These are phyloP conservation scores for Ampelomyces quisqualis DNA, from an alignment of 2,329 filamentous ascomycete genomes.

Conservation along the genomic window DNA sequence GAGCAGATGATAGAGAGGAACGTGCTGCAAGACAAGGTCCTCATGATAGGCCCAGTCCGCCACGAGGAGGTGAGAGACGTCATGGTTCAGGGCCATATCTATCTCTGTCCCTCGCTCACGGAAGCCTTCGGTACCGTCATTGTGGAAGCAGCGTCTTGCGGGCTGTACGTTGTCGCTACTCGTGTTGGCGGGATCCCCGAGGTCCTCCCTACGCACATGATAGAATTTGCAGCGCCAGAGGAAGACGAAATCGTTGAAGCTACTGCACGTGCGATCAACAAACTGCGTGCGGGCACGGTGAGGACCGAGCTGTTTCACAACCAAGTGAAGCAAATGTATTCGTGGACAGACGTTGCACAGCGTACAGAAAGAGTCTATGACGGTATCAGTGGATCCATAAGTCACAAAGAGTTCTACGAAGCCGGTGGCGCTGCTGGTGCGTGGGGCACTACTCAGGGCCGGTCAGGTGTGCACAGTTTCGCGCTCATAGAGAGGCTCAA, in stretches of 20 bases:
- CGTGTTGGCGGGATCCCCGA: slow-evolving; percentile 96
- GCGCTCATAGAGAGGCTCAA: slow-evolving; percentile 93
- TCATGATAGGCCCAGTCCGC: slow-evolving; percentile 86
- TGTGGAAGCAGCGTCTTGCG: slow-evolving; percentile 93
- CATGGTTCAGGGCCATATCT: slow-evolving; percentile 96
- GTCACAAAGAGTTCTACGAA: slow-evolving; percentile 83
- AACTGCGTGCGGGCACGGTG: slow-evolving; percentile 80
- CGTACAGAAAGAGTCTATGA: slow-evolving; percentile 95
- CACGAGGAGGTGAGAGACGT: slow-evolving; percentile 97
- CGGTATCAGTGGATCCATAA: slow-evolving; percentile 83
- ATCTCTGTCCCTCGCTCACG: slow-evolving; percentile 90
- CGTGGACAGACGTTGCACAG: slow-evolving; percentile 92
- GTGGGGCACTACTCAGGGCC: slow-evolving; percentile 70
- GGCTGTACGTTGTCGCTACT: slow-evolving; percentile 93
- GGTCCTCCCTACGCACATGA: slow-evolving; percentile 95
- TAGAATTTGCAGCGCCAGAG: slow-evolving; percentile 92
- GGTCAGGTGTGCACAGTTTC: slow-evolving; percentile 75
- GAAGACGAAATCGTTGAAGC: slow-evolving; percentile 92
- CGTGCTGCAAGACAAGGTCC: slow-evolving; percentile 88
- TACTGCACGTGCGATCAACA: slow-evolving; percentile 84
- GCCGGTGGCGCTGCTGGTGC: slow-evolving; percentile 67
- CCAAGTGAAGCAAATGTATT: slow-evolving; percentile 98
- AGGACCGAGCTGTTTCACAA: slow-evolving; percentile 94
- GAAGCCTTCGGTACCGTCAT: slow-evolving; percentile 98
- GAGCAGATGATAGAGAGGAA: slow-evolving; percentile 98